These are phyloP conservation scores for Trifolium repens DNA, from an alignment of 306 rosid genomes.

Conservation along the genomic window DNA sequence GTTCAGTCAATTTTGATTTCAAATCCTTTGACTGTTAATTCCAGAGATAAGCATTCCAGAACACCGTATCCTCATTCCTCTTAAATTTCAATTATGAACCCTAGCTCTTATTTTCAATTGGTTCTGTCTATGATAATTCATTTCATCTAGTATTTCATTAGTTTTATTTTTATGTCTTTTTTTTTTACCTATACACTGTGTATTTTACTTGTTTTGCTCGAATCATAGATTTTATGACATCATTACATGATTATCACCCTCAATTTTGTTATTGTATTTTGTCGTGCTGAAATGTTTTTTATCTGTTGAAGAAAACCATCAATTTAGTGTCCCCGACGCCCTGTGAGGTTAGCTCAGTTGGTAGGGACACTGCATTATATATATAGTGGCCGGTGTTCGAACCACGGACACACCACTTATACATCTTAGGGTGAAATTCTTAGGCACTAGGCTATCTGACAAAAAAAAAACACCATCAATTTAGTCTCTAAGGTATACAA, in stretches of 20 bases:
- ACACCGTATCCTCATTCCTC: constrained; percentile 81
- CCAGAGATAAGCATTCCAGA: constrained; percentile 90
- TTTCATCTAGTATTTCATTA: not conserved
- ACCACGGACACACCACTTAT: no score
- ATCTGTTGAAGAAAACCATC: not conserved
- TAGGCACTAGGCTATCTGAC: no score
- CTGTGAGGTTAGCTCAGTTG: no score
- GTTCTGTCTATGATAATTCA: not conserved
- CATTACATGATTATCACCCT: not conserved
- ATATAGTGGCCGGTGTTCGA: no score
- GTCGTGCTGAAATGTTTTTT: not conserved
- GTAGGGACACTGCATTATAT: no score
- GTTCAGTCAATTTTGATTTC: constrained; percentile 63
- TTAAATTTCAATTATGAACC: constrained; percentile 4
- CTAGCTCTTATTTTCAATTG: not conserved
- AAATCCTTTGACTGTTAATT: constrained; percentile 73
- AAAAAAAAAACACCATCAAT: no score
- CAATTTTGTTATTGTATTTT: not conserved
- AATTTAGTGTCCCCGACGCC: no score
- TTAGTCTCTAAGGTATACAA: no score
- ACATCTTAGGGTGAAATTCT: no score
- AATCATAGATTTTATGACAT: not conserved
- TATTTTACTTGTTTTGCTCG: not conserved
- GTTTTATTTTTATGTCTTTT: no score
- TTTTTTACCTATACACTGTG: not conserved